A percentile compares a stretch with the other conserved stretches of the same genome.
Evolutionary conservation across 1,139 yeast species (phyloP).

Genomic region (Suhomyces bokatorum): DNA sequence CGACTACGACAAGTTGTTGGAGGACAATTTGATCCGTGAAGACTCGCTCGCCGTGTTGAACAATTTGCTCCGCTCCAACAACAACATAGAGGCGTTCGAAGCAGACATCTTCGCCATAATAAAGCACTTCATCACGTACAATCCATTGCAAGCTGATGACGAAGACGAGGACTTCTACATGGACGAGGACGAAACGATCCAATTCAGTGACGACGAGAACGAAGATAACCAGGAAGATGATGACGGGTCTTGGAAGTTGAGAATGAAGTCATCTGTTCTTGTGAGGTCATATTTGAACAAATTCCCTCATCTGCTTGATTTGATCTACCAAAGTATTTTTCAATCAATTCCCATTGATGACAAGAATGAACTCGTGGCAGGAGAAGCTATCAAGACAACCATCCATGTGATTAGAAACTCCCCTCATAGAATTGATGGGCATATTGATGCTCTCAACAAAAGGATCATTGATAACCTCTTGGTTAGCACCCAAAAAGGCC

Average conservation of each 20-base stretch:
- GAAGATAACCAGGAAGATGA: slow-evolving; percentile 40
- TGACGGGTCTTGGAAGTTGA: slow-evolving; percentile 71
- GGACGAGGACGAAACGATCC: slow-evolving; percentile 35
- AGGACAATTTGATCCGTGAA: slow-evolving; percentile 43
- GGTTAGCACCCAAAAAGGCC: slow-evolving; percentile 21
- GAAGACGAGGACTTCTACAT: slow-evolving; percentile 31
- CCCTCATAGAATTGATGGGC: slow-evolving; percentile 10
- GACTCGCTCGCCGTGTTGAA: slow-evolving; percentile 48
- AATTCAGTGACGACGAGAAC: slow-evolving; percentile 43
- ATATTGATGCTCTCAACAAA: slow-evolving; percentile 21
- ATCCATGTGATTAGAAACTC: slow-evolving; percentile 29
- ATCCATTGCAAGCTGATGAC: slow-evolving; percentile 50
- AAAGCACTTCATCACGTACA: slow-evolving; percentile 49
- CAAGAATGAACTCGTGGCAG: slow-evolving; percentile 40
- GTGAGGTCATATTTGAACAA: slow-evolving; percentile 39
- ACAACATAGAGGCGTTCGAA: slow-evolving; percentile 8
- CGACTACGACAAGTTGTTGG: slow-evolving; percentile 40
- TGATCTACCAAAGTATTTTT: slow-evolving; percentile 11
- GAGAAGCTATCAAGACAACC: slow-evolving; percentile 36
- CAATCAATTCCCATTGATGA: slow-evolving; percentile 33
- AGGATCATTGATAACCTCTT: slow-evolving; percentile 22
- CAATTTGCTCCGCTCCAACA: slow-evolving; percentile 24
- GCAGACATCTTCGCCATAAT: slow-evolving; percentile 34
- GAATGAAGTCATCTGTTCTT: slow-evolving; percentile 55
- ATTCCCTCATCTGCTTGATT: slow-evolving; percentile 26